These are phyloP conservation scores for Aaosphaeria arxii DNA, from an alignment of 2,329 filamentous ascomycete genomes.

Conservation along the genomic window DNA sequence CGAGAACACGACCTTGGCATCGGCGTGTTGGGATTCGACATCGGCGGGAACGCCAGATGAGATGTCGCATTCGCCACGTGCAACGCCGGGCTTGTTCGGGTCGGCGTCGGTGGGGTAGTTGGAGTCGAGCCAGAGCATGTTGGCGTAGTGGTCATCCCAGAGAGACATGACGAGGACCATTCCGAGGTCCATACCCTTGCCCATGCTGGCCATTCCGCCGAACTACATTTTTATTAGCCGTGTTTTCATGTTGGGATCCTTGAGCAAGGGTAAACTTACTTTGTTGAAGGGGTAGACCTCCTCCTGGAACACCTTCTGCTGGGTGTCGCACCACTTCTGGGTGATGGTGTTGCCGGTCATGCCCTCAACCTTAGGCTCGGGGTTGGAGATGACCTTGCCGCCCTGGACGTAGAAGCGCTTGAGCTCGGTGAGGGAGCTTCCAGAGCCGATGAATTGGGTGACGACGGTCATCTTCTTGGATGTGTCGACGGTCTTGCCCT, in stretches of 20 bases:
- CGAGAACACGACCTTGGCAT: conserved; percentile 22
- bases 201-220: conserved; percentile 57
- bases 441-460: conserved; percentile 46
- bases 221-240: conserved; percentile 23
- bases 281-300: conserved; percentile 47
- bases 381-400: conserved; percentile 47
- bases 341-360: conserved; percentile 37
- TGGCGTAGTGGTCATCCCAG: conserved; percentile 62
- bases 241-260: no score
- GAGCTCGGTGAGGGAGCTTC: conserved; percentile 43
- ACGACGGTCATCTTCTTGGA: conserved; percentile 45
- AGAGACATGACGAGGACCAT: conserved; percentile 64
- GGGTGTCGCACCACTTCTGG: conserved; percentile 26
- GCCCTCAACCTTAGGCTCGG: conserved; percentile 42
- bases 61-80: conserved; percentile 27
- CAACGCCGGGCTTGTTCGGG: conserved; percentile 18
- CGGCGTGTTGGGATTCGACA: conserved; percentile 17
- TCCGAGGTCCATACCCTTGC: conserved; percentile 51
- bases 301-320: conserved; percentile 25
- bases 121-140: conserved; percentile 74
- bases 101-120: conserved; percentile 52
- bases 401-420: conserved; percentile 50
- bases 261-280: no score
- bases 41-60: conserved; percentile 27
- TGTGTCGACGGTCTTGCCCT: conserved; percentile 46